phyloP scores from a whole-genome alignment of 2,329 filamentous ascomycete species.

The Fusarium sp. region DNA sequence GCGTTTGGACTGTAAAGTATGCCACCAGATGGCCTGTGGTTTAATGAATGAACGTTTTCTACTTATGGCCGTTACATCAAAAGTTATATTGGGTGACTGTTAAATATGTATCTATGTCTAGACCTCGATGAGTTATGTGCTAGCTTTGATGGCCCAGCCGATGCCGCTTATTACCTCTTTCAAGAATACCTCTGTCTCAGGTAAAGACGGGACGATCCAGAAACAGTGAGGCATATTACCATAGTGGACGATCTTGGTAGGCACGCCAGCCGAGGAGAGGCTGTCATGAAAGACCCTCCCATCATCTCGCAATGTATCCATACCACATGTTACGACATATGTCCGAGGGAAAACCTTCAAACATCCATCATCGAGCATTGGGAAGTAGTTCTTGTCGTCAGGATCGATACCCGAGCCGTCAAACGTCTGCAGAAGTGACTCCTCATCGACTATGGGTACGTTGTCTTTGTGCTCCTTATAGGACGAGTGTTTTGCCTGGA shows the following conservation, averaged over 20 bases:
- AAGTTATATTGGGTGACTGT: too few relatives aligned
- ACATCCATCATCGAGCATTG: background rate
- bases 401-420: fast-evolving
- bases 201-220: background rate
- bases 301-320: background rate
- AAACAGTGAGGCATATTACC: background rate
- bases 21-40: too few relatives aligned
- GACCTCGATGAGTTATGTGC: too few relatives aligned
- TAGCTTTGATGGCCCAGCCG: background rate
- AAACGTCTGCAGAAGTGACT: background rate
- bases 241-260: background rate
- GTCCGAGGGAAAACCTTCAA: background rate
- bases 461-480: background rate
- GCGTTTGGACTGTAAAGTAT: background rate
- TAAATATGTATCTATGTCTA: too few relatives aligned
- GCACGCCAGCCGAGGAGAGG: background rate
- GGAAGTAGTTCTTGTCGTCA: background rate
- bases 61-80: too few relatives aligned
- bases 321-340: background rate
- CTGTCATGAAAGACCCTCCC: background rate
- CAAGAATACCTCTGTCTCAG: background rate
- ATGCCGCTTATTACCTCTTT: background rate
- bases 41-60: too few relatives aligned
- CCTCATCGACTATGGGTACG: background rate
- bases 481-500: background rate